Evolutionary conservation across 2,329 filamentous ascomycete species (phyloP), one percentile per base, ranked within the genome.

Genomic region (Apiospora koreana): DNA sequence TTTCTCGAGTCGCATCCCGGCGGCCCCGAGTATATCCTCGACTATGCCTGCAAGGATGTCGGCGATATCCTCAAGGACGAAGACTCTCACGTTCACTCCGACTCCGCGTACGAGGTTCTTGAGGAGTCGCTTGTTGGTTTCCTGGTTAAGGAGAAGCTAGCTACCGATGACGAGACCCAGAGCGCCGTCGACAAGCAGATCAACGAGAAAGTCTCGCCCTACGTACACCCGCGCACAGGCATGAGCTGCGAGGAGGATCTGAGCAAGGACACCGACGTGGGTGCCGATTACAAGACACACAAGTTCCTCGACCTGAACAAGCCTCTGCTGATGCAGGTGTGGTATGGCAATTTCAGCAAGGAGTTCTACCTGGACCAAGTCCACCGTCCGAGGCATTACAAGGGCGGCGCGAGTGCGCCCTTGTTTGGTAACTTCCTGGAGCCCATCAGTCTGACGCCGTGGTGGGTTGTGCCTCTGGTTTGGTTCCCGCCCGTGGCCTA

Each of bases 351-450:
- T 41, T 99, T 98, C 83, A 90, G 85, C 80, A 99, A 98, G 81
- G 90, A 94, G n/a, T 99, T 99, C 79, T 99, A 99, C 79, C 88
- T 99, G 31, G 92, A 98, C 75, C 96, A 99, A 81, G 93, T 99
- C 68, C 96, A 99, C 80, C 92, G 96, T 62, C 96, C 96, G 23
- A 91, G 96, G 71, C 95, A 99, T 81, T 99, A 98, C 87, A 97
- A 91, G 80, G 95, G 95, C 74, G 96, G 96, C 71, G 90, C 91
- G 72, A 98, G 94, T 8, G 96, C 96, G 46, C 96, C 96, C 25
- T 83, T 99, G 31, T 99, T 99, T 82, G 96, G 96, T 71, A 98
- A 99, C 83, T 97, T 99, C 80, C 86, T 99, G n/a, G 96, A 99
- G 83, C 96, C 96, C n/a, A 84, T 99, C 71, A 95, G 92, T 81